Evolutionary conservation across 345 rosid species (phyloP).

Genomic region (Streptanthus diversifolius): DNA sequence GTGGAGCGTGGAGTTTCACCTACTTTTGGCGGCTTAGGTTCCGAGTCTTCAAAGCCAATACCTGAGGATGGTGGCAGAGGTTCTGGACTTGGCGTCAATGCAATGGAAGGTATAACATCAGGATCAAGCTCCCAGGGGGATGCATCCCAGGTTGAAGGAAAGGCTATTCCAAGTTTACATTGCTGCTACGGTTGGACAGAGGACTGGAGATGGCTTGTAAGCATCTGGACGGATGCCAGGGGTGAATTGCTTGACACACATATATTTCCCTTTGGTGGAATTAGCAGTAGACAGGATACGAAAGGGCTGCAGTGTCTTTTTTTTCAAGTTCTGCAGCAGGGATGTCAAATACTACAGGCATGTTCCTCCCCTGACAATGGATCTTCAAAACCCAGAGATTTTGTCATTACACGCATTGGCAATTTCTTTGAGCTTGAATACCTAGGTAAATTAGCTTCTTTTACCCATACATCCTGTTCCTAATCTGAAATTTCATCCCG

Average conservation of each 20-base stretch:
- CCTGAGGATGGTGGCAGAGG: slow-evolving; percentile 67
- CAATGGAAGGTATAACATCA: slow-evolving; percentile 54
- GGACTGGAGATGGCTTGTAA: slow-evolving; percentile 99
- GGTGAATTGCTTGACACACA: slow-evolving; percentile 98
- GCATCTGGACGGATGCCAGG: slow-evolving; percentile 99
- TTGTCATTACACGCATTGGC: slow-evolving; percentile 88
- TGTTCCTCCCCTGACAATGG: slow-evolving; percentile 80
- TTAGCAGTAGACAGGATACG: slow-evolving; percentile 98
- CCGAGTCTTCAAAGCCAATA: slow-evolving; percentile 57
- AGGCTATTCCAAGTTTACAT: slow-evolving; percentile 74
- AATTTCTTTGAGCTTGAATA: slow-evolving; percentile 95
- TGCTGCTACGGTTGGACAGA: slow-evolving; percentile 99
- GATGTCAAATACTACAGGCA: slow-evolving; percentile 90
- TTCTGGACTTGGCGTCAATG: slow-evolving; percentile 50
- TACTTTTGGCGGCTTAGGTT: slow-evolving; percentile 44
- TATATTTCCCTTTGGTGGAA: slow-evolving; percentile 97
- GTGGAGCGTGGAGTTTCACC: slow-evolving; percentile 78
- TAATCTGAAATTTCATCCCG: neutral
- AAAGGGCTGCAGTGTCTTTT: slow-evolving; percentile 98
- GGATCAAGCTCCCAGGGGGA: slow-evolving; percentile 69
- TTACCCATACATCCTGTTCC: slow-evolving; percentile 1
- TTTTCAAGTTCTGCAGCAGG: slow-evolving; percentile 96
- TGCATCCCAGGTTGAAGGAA: slow-evolving; percentile 70
- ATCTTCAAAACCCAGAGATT: slow-evolving; percentile 79
- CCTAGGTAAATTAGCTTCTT: slow-evolving; percentile 54